Percentiles rank a stretch among this genome's conserved stretches.
Evolutionary conservation across 1,139 yeast species (phyloP).

Genomic region (Zygosaccharomyces pseudobailii): DNA sequence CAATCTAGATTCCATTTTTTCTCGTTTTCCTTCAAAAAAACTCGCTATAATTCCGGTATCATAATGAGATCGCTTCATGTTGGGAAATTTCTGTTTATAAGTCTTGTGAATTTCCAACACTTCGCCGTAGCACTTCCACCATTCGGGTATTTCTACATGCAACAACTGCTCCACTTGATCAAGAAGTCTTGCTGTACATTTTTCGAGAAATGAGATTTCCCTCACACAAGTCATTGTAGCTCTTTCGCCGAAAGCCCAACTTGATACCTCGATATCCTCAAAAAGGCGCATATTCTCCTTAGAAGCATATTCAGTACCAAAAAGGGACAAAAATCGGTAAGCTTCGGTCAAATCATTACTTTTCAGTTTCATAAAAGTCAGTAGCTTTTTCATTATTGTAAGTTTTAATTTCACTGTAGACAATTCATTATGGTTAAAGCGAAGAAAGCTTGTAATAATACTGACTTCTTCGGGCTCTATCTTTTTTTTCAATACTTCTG

Average conservation of each 20-base stretch:
- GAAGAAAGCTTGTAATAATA: conserved; percentile 55
- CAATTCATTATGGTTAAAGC: conserved; percentile 50
- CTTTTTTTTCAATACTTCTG: conserved; percentile 6
- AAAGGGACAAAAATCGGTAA: conserved; percentile 18
- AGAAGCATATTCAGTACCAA: conserved; percentile 12
- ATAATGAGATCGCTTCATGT: conserved; percentile 7
- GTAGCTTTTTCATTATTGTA: conserved; percentile 41
- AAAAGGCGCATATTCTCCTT: neutral
- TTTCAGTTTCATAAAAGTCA: conserved; percentile 44
- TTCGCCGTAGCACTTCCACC: conserved; percentile 48
- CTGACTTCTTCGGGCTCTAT: conserved; percentile 41
- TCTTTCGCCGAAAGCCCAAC: conserved; percentile 4
- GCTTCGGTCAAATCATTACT: conserved; percentile 38
- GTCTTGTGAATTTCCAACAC: conserved; percentile 31
- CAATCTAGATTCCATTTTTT: conserved; percentile 35
- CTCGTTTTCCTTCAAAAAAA: conserved; percentile 40
- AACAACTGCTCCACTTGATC: conserved; percentile 40
- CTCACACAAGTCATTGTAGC: conserved; percentile 14
- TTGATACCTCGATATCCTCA: neutral
- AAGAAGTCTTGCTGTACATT: conserved; percentile 38
- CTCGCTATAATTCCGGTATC: conserved; percentile 23
- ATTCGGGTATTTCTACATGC: conserved; percentile 40
- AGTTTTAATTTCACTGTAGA: conserved; percentile 35
- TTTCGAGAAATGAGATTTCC: conserved; percentile 23
- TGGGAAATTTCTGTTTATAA: conserved; percentile 28